phyloP scores from a whole-genome alignment of 129 eudicot species.

The Lonicera japonica region DNA sequence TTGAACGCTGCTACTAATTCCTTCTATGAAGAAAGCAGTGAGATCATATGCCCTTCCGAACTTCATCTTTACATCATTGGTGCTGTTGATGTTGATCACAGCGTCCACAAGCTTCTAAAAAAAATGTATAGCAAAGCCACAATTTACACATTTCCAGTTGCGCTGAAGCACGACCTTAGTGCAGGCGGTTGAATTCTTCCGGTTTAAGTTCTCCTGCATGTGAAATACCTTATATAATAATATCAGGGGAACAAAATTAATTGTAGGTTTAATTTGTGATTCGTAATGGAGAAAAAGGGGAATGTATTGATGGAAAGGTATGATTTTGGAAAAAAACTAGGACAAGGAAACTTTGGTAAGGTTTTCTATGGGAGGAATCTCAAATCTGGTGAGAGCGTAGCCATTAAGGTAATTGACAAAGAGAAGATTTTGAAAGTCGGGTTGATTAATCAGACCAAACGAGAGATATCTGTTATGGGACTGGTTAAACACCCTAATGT shows the following conservation, averaged over 20 bases:
- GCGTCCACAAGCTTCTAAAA: slow-evolving; percentile 19
- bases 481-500: slow-evolving; percentile 55
- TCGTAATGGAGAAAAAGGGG: slow-evolving; percentile 40
- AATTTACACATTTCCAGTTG: slow-evolving; percentile 17
- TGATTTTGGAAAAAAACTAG: slow-evolving; percentile 64
- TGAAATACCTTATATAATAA: slow-evolving; percentile 6
- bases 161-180: slow-evolving; percentile 44
- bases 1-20: slow-evolving; percentile 27
- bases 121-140: slow-evolving; percentile 19
- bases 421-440: slow-evolving; percentile 63
- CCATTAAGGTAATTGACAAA: slow-evolving; percentile 68
- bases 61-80: slow-evolving; percentile 22
- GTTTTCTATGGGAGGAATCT: slow-evolving; percentile 60
- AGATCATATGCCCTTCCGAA: slow-evolving; percentile 22
- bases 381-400: slow-evolving; percentile 46
- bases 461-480: slow-evolving; percentile 73
- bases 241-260: slow-evolving; percentile 24
- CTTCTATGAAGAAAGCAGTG: slow-evolving; percentile 15
- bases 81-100: slow-evolving; percentile 20
- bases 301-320: slow-evolving; percentile 58
- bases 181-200: slow-evolving; percentile 42
- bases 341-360: slow-evolving; percentile 73
- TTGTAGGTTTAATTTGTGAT: slow-evolving; percentile 1
- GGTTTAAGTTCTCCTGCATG: slow-evolving; percentile 17
- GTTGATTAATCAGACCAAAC: slow-evolving; percentile 58